Evolutionary conservation across 164 flowering plant genomes (phyloP).

Genomic region (Cinnamomum micranthum): DNA sequence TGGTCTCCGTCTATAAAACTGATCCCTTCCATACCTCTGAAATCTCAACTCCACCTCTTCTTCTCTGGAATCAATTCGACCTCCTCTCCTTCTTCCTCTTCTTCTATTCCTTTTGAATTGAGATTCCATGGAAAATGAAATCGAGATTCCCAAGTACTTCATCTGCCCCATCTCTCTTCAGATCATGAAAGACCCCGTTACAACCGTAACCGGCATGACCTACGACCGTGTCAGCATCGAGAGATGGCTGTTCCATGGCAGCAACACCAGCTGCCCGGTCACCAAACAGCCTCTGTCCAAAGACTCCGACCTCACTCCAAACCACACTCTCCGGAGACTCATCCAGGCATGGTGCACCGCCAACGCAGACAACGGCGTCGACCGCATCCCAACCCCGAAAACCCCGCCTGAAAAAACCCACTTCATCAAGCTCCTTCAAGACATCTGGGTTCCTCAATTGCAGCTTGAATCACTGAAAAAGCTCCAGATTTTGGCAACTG

Average conservation of each 20-base stretch:
- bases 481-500: conserved; percentile 28
- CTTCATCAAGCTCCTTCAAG: conserved; percentile 30
- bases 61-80: no score
- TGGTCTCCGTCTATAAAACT: background rate
- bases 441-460: conserved; percentile 21
- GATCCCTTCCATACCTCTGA: background rate
- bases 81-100: background rate
- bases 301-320: conserved; percentile 53
- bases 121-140: conserved; percentile 11
- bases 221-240: conserved; percentile 70
- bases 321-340: conserved; percentile 63
- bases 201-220: conserved; percentile 54
- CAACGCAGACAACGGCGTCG: conserved; percentile 31
- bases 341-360: conserved; percentile 61
- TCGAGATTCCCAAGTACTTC: conserved; percentile 54
- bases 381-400: conserved; percentile 50
- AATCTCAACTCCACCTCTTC: background rate
- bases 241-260: conserved; percentile 36
- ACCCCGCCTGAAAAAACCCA: conserved; percentile 30
- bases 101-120: background rate
- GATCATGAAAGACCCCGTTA: conserved; percentile 78
- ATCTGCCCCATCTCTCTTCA: conserved; percentile 70
- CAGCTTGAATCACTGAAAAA: conserved; percentile 18
- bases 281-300: conserved; percentile 45
- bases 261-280: conserved; percentile 48